Base-by-base conservation (phyloP, 257 asterid genomes). In the Solanum lycopersicoides region DNA sequence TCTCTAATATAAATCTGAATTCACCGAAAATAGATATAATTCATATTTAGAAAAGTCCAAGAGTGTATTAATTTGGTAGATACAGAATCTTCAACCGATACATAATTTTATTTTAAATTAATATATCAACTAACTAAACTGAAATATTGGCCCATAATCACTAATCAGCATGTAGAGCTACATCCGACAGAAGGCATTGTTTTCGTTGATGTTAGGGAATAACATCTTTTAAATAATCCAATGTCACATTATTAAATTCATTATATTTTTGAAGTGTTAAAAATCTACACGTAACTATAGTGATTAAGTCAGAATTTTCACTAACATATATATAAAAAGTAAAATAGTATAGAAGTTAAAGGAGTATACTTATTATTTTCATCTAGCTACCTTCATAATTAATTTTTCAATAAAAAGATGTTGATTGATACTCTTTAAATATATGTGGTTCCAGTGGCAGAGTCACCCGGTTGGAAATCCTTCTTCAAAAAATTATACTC, bases 131-230 rank as follows among this genome's bases (percentile, higher is more conserved):
- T 47, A 80, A 80, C 84, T 45, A 47, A 80, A 80, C 84, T 47
- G 68, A 80, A 80, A 47, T 80, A 53, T 53, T 53, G 41, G 28
- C 30, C 84, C 42, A 80, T 80, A 45, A 47, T 80, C 66, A 47
- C 47, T 80, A 45, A 47, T 80, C 66, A 47, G 6, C 28, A 80
- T 16, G 84, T 79, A 79, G 84, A 79, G 84, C 84, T 79, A 42
- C 83, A 14, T 80, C 66, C 84, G 68, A 47, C 84, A 47, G 42
- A 80, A 80, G 84, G 44, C 68, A 80, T 80, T 47, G 6, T 47
- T 30, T 80, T 30, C 41, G 16, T 45, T 80, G 83, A 79, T 47
- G 28, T 28, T 30, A 7, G 42, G 84, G 68, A 80, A 45, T 30
- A 47, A 18, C 18, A 10, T 80, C 18, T 28, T 79, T 45, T 79